A percentile compares a stretch with the other conserved stretches of the same genome.
phyloP scores from a whole-genome alignment of 306 rosid genomes.

The Cucumis melo region DNA sequence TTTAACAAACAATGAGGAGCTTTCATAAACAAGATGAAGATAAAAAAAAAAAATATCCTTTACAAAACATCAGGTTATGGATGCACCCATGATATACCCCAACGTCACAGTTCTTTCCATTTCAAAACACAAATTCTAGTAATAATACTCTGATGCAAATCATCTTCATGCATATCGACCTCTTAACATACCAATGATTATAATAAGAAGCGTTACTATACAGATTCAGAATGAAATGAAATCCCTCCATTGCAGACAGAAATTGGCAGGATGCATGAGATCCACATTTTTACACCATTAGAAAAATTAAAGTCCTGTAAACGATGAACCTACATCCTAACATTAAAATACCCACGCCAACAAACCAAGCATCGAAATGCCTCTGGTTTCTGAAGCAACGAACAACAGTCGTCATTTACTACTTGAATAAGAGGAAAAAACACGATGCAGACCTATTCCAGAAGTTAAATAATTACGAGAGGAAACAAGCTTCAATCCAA shows the following conservation, averaged over 20 bases:
- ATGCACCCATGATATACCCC: background rate
- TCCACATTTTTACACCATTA: background rate
- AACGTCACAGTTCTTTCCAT: background rate
- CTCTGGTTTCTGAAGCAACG: background rate
- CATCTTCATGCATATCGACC: background rate
- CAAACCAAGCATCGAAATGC: background rate
- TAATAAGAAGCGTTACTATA: background rate
- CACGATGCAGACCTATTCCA: background rate
- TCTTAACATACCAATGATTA: background rate
- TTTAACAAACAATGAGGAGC: background rate
- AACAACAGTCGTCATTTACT: background rate
- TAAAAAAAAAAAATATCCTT: background rate
- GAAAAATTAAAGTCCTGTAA: background rate
- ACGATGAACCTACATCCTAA: background rate
- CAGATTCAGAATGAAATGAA: background rate
- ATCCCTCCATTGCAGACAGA: background rate
- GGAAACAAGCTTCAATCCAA: background rate
- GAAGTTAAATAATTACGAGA: background rate
- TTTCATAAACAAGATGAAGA: background rate
- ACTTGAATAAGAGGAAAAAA: background rate
- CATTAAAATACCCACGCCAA: background rate
- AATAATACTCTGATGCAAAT: background rate
- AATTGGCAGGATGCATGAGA: background rate
- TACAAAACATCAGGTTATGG: background rate
- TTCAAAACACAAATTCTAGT: background rate